Evolutionary conservation across 2,329 filamentous ascomycete genomes (phyloP).

Genomic region (Beauveria sp.): DNA sequence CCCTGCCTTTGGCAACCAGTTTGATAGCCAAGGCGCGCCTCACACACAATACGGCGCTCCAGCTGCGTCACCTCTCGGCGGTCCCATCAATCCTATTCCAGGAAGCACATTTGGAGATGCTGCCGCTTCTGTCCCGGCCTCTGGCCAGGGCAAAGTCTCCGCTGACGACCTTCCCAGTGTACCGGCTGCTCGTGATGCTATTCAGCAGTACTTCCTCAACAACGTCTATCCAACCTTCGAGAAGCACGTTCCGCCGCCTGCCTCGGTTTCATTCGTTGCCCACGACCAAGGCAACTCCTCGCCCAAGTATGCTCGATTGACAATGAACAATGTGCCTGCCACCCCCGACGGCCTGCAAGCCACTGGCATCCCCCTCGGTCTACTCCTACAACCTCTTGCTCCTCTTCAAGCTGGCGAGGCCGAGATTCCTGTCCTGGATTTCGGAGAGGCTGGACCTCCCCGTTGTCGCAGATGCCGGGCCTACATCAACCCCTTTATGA

Average conservation of each 20-base stretch:
- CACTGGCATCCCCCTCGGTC: conserved; percentile 77
- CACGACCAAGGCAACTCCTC: conserved; percentile 95
- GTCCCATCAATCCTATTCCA: conserved; percentile 18
- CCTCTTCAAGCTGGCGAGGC: conserved; percentile 75
- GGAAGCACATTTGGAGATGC: conserved; percentile 20
- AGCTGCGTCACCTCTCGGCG: not conserved
- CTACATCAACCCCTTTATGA: conserved; percentile 99
- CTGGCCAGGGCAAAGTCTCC: conserved; percentile 55
- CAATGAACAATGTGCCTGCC: conserved; percentile 86
- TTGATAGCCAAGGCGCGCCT: conserved; percentile 25
- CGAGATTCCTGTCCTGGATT: conserved; percentile 86
- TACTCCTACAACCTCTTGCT: conserved; percentile 83
- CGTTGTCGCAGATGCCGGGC: conserved; percentile 87
- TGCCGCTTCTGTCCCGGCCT: conserved; percentile 25
- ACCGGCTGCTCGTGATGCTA: conserved; percentile 71
- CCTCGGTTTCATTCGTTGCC: conserved; percentile 82
- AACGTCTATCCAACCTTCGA: conserved; percentile 95
- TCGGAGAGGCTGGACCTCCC: conserved; percentile 83
- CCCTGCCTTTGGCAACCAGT: conserved; percentile 34
- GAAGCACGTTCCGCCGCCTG: conserved; percentile 82
- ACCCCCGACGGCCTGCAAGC: conserved; percentile 70
- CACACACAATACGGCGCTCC: not conserved
- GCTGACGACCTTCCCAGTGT: conserved; percentile 91
- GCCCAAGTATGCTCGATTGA: conserved; percentile 85
- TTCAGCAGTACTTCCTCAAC: conserved; percentile 75